Evolutionary conservation across 2,329 filamentous ascomycete species (phyloP).

Genomic region (Fusarium scirpi): DNA sequence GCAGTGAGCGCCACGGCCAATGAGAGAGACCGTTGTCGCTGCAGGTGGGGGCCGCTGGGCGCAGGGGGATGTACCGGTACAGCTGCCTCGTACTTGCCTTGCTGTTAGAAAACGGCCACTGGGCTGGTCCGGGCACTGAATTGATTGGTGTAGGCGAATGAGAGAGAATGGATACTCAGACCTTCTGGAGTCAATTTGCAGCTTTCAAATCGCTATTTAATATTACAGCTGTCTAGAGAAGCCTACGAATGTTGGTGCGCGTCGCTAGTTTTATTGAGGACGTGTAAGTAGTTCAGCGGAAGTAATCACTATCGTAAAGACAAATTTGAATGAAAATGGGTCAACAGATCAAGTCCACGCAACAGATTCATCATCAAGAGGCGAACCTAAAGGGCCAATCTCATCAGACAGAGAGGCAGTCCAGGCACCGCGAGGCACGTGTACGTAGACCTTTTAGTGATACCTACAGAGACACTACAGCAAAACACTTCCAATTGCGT

Average conservation of each 20-base stretch:
- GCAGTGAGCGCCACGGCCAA: slow-evolving; percentile 49
- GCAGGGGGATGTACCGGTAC: slow-evolving; percentile 47
- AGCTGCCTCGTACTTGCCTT: slow-evolving; percentile 32
- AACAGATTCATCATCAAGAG: slow-evolving; percentile 43
- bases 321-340: slow-evolving; percentile 19
- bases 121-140: not conserved
- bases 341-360: slow-evolving; percentile 31
- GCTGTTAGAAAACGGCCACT: slow-evolving; percentile 13
- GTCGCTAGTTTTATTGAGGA: slow-evolving; percentile 9
- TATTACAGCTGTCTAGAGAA: slow-evolving; percentile 2
- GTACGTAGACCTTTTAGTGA: slow-evolving; percentile 33
- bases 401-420: slow-evolving; percentile 4
- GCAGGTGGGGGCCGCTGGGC: slow-evolving; percentile 43
- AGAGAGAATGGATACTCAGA: not conserved
- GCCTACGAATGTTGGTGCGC: slow-evolving; percentile 29
- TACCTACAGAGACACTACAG: not conserved
- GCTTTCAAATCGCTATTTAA: slow-evolving; percentile 31
- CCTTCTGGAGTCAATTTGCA: slow-evolving; percentile 11
- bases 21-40: slow-evolving; percentile 34
- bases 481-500: slow-evolving; percentile 15
- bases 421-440: slow-evolving; percentile 20
- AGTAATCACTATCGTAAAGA: not conserved
- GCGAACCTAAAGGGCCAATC: slow-evolving; percentile 31
- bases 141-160: slow-evolving; percentile 5
- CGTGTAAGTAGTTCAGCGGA: slow-evolving; percentile 8